A percentile compares a stretch with the other conserved stretches of the same genome.
These are phyloP conservation scores for Hyaloscypha variabilis DNA, from an alignment of 495 filamentous ascomycete species.

Conservation along the genomic window DNA sequence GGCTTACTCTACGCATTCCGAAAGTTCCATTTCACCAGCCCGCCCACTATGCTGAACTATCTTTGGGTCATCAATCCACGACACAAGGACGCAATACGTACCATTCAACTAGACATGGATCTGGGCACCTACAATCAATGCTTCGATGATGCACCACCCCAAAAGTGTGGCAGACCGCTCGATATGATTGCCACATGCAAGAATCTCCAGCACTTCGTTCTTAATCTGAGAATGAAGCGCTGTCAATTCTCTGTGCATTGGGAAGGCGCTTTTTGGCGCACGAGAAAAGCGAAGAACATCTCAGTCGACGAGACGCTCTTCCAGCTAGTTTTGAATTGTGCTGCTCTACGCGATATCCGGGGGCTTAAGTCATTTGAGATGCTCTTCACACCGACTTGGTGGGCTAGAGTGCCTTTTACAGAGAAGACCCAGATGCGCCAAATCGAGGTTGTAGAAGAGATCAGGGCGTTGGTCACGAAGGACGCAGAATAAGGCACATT, in stretches of 20 bases:
- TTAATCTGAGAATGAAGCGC: not conserved
- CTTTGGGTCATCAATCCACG: conserved; percentile 3
- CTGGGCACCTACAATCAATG: not conserved
- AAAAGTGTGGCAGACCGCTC: not conserved
- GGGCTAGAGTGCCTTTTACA: not conserved
- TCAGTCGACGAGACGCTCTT: too few relatives aligned
- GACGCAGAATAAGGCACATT: not conserved
- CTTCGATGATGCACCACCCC: not conserved
- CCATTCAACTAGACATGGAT: not conserved
- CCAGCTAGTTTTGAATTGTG: not conserved
- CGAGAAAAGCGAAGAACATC: too few relatives aligned
- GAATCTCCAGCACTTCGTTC: not conserved
- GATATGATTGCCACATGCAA: not conserved
- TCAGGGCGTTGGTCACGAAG: not conserved
- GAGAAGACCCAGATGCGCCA: not conserved
- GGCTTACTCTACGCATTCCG: conserved; percentile 12
- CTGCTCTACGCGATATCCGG: not conserved
- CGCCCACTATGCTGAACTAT: conserved; percentile 22
- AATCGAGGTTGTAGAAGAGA: not conserved
- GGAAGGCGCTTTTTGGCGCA: not conserved
- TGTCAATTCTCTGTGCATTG: not conserved
- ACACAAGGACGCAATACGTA: not conserved
- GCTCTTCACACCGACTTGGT: not conserved
- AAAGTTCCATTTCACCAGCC: conserved; percentile 12
- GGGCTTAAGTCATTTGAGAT: not conserved